Conservation (phyloP, 257 asterid species). For the Nicotiana tomentosiformis region DNA sequence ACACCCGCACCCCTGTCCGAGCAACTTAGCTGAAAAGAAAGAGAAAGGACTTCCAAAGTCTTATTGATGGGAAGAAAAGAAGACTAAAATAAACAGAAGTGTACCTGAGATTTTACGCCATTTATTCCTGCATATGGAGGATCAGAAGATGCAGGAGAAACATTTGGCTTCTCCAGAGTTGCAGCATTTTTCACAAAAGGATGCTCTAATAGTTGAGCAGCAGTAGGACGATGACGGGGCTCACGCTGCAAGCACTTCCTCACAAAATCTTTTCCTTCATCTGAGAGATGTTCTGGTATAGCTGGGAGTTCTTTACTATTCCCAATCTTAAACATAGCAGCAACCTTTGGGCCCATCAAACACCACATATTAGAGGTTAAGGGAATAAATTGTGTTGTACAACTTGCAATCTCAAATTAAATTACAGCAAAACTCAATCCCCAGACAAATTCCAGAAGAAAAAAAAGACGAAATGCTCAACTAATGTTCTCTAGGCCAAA, state of each 20-base stretch:
- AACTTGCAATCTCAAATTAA: not conserved
- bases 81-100: slow-evolving; percentile 4
- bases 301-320: slow-evolving; percentile 64
- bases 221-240: slow-evolving; percentile 64
- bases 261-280: slow-evolving; percentile 68
- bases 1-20: too few species aligned
- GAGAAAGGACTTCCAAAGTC: not conserved
- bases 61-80: slow-evolving; percentile 4
- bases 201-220: slow-evolving; percentile 74
- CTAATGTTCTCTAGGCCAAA: not conserved
- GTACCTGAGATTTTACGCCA: slow-evolving; percentile 52
- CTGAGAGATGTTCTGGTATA: slow-evolving; percentile 72
- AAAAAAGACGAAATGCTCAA: not conserved
- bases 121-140: slow-evolving; percentile 35
- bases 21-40: not conserved
- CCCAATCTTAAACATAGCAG: slow-evolving; percentile 64
- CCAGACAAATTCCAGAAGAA: not conserved
- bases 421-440: not conserved
- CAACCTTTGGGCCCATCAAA: slow-evolving; percentile 45
- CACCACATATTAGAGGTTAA: slow-evolving; percentile 7
- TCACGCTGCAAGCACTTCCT: slow-evolving; percentile 72
- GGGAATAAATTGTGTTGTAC: not conserved
- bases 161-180: slow-evolving; percentile 39
- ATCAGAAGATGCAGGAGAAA: slow-evolving; percentile 46
- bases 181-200: slow-evolving; percentile 56